Base-by-base conservation (phyloP, 1,139 yeast species). In the Hansenula lynferdii region DNA sequence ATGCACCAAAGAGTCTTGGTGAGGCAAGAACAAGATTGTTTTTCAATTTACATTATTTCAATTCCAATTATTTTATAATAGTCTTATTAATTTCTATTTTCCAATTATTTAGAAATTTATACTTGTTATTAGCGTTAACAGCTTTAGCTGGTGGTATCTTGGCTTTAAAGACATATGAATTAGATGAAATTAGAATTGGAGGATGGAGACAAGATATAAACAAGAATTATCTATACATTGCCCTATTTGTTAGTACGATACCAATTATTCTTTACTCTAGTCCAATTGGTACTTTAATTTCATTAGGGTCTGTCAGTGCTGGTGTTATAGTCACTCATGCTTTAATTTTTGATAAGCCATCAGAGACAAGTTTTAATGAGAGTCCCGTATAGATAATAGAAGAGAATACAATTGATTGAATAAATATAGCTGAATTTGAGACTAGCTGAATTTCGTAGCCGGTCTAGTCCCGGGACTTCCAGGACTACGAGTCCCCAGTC, bases 31-130 rank as follows among this genome's bases (percentile, higher is more conserved):
- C 20, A 3, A 41, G 49, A 6, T 11, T 42, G 5, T 11, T 39
- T 8, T 36, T 32, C 8, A 47, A 47, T 25, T 18, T 44, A 14
- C 36, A 31, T 33, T 45, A 42, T 38, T 47, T 44, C 36, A 45
- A 47, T 25, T 45, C 49, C 19, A 47, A 47, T 37, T 47, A 47
- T 23, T 36, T 43, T 6, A 42, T 42, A 4, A 36, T 47, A n/a
- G 30, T 38, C 8, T 23, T 39, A 6, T 12, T 44, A 11, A 40
- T 47, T 10, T 29, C 45, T 3, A 17, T 47, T 10, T 12, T 42
- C 24, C 37, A 38, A 18, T 38, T 47, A 20, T 45, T 47, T 34
- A 44, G 36, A 18, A 47, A 46, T 27, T 39, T 44, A 2, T 44
- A 41, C 36, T 38, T 47, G 14, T 37, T 47, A 9, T 20, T 44